Evolutionary conservation across 139 green algal species (phyloP), one percentile per base, ranked within the genome.

Genomic region (Mychonastes homosphaera): DNA sequence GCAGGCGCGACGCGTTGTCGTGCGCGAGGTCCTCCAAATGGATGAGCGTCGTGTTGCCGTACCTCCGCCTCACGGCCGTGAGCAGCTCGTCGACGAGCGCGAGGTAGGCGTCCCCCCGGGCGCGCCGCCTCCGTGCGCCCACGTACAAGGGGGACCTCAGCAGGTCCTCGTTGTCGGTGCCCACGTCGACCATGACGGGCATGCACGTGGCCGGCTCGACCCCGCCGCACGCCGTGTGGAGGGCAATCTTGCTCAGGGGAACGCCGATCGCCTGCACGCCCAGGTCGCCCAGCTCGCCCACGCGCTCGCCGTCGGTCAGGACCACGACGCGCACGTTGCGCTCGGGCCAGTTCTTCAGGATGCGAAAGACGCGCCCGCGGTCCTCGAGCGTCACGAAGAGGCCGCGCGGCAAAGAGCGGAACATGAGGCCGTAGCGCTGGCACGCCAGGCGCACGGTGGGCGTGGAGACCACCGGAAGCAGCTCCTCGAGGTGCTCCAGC

Each of bases 331-430:
- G 84, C 33, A 95, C 77, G 49, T 82, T 80, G 43, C 82, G 72
- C 69, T 93, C 82, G 1, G 87, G 87, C 87, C 87, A 95, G 68
- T 95, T 95, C 63, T 92, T 91, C 3, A 95, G 70, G 61, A 93
- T 87, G 38, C 68, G 63, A 61, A 70, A 76, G 28, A 85, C 67
- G 26, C 53, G 41, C 19, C 70, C 87, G 36, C 77, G 65, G 75
- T 95, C 87, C 51, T 84, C 70, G 19, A 90, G 61, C 12, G 73
- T 81, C n/a, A 95, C 80, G 64, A 87, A 95, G 28, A 95, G 76
- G 8, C 75, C 82, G 7, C 82, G 69, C 0, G 84, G 87, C 30
- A 92, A 59, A 53, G 65, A 67, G 51, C 80, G 80, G 70, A 84
- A 84, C 63, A 74, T 72, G 30, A 76, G 62, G 21, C 64, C 61